A percentile compares a stretch with the other conserved stretches of the same genome.
Conservation (phyloP, 2,329 filamentous ascomycete species). For the Trichoderma oligosporum region DNA sequence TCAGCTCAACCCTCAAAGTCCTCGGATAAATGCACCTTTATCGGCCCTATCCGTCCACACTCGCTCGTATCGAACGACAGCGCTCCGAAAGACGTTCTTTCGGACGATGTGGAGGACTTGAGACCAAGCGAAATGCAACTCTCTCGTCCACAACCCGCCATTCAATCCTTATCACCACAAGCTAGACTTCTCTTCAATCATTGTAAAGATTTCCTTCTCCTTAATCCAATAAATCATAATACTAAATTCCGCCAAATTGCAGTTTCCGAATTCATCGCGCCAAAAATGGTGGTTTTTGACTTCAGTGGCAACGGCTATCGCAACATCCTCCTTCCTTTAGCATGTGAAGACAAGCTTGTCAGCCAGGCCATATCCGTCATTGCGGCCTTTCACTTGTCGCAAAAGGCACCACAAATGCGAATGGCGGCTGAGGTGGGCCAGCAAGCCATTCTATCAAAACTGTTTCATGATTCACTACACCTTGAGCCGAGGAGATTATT, state of each 20-base stretch:
- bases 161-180: slow-evolving; percentile 6
- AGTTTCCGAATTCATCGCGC: slow-evolving; percentile 12
- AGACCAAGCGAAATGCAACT: background rate
- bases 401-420: slow-evolving; percentile 10
- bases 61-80: background rate
- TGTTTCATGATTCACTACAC: slow-evolving; percentile 12
- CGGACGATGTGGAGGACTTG: slow-evolving; percentile 6
- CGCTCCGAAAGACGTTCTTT: background rate
- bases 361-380: slow-evolving; percentile 14
- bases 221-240: background rate
- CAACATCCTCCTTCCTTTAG: slow-evolving; percentile 7
- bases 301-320: slow-evolving; percentile 13
- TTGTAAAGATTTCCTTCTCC: background rate
- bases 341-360: slow-evolving; percentile 10
- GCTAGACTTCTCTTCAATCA: slow-evolving; percentile 5
- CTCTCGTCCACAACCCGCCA: background rate
- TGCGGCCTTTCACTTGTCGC: slow-evolving; percentile 7
- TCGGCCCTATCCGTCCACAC: background rate
- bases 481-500: slow-evolving; percentile 1
- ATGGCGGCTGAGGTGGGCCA: slow-evolving; percentile 13
- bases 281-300: slow-evolving; percentile 13
- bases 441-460: slow-evolving; percentile 10
- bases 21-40: background rate
- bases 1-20: too few relatives aligned
- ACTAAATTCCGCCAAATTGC: too few relatives aligned